These are phyloP conservation scores for Suhomyces faveliae DNA, from an alignment of 805 yeast species.

Conservation along the genomic window DNA sequence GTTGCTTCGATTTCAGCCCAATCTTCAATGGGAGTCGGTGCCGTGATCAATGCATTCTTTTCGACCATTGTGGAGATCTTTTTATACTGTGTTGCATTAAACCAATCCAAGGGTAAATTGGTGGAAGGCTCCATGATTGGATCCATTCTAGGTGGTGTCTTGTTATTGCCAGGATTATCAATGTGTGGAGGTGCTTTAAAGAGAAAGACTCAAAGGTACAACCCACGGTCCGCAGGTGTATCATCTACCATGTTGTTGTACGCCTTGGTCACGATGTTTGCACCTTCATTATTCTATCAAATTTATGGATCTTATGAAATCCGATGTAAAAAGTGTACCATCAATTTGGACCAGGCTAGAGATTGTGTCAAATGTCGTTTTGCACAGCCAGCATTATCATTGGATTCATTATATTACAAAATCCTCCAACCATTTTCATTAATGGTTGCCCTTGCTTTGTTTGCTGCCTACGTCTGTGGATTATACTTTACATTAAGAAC, in stretches of 20 bases:
- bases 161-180: constrained; percentile 87
- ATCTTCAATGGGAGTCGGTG: constrained; percentile 98
- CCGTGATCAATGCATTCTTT: constrained; percentile 95
- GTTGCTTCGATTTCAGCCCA: constrained; percentile 99
- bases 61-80: constrained; percentile 94
- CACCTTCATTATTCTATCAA: constrained; percentile 87
- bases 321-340: constrained; percentile 58
- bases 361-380: constrained; percentile 74
- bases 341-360: constrained; percentile 11
- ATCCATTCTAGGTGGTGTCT: constrained; percentile 86
- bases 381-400: constrained; percentile 69
- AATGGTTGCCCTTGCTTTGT: constrained; percentile 75
- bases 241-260: constrained; percentile 92
- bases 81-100: constrained; percentile 85
- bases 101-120: constrained; percentile 78
- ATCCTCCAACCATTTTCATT: constrained; percentile 82
- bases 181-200: constrained; percentile 97
- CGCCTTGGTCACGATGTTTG: constrained; percentile 86
- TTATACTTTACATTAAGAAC: constrained; percentile 90
- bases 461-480: constrained; percentile 84
- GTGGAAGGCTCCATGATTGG: constrained; percentile 98
- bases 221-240: constrained; percentile 95
- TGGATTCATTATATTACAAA: constrained; percentile 61
- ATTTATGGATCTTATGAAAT: constrained; percentile 86
- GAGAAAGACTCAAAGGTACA: constrained; percentile 90